phyloP scores from a whole-genome alignment of 768 basidiomycete genomes.

The Tylopilus sp. region DNA sequence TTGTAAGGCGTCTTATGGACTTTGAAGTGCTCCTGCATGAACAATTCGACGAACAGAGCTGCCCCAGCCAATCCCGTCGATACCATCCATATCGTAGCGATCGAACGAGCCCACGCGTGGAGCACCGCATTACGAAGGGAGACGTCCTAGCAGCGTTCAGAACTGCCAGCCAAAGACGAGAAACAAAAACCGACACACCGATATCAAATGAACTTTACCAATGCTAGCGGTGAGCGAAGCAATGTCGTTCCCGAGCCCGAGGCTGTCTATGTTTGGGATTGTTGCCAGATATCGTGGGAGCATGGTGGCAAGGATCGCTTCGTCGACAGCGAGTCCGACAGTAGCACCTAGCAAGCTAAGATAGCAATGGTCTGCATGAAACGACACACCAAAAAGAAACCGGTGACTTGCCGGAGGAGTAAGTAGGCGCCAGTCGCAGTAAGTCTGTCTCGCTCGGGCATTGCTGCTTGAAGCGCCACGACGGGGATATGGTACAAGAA shows the following conservation, averaged over 20 bases:
- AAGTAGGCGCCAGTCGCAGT: constrained; percentile 71
- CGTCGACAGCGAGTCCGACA: constrained; percentile 68
- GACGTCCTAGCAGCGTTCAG: constrained; percentile 40
- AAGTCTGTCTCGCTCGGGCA: constrained; percentile 84
- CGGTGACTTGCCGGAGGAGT: constrained; percentile 52
- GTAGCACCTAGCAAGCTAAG: constrained; percentile 66
- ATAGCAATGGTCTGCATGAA: background rate
- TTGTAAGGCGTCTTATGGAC: constrained; percentile 46
- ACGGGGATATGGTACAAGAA: constrained; percentile 64
- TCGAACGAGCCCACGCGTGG: constrained; percentile 63
- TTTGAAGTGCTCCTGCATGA: constrained; percentile 59
- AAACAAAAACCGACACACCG: constrained; percentile 1
- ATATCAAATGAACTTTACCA: constrained; percentile 34
- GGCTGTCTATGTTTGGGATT: constrained; percentile 30
- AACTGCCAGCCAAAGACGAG: background rate
- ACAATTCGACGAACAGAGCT: constrained; percentile 48
- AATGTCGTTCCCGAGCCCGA: constrained; percentile 35
- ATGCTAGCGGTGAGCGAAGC: constrained; percentile 46
- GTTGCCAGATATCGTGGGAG: constrained; percentile 32
- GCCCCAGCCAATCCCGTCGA: constrained; percentile 55
- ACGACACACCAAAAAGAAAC: background rate
- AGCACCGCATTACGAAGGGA: constrained; percentile 46
- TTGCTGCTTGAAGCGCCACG: constrained; percentile 79
- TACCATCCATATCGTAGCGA: constrained; percentile 63
- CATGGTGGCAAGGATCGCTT: constrained; percentile 64